Conservation (phyloP, 352 stramenopile species). For the Halophytophthora batemanensis region DNA sequence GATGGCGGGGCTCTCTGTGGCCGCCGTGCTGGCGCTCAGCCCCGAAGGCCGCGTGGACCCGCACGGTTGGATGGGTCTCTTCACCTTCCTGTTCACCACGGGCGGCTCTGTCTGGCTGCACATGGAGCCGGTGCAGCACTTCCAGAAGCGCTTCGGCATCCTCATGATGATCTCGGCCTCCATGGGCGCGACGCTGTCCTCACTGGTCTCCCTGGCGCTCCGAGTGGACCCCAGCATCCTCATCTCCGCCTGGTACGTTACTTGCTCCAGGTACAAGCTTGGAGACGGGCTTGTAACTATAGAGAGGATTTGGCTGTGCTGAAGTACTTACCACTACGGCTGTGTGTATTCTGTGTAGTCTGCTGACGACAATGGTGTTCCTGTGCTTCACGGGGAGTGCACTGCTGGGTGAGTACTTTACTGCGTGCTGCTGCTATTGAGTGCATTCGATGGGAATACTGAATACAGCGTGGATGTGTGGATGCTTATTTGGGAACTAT, state of each 20-base stretch:
- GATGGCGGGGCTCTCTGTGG: constrained; percentile 40
- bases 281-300: not conserved
- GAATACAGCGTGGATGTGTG: constrained; percentile 1
- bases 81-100: constrained; percentile 41
- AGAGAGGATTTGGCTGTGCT: constrained; percentile 2
- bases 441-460: not conserved
- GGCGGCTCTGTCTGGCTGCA: constrained; percentile 62
- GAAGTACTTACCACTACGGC: not conserved
- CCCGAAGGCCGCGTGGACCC: constrained; percentile 30
- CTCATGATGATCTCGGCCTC: constrained; percentile 64
- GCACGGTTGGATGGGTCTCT: constrained; percentile 35
- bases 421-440: constrained; percentile 1
- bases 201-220: constrained; percentile 73
- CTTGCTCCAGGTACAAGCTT: not conserved
- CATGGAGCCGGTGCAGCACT: constrained; percentile 50
- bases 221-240: constrained; percentile 74
- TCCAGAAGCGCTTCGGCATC: constrained; percentile 58
- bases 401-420: constrained; percentile 43
- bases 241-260: constrained; percentile 68
- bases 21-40: constrained; percentile 35
- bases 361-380: constrained; percentile 83
- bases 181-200: constrained; percentile 69
- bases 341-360: constrained; percentile 11
- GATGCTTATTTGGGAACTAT: constrained; percentile 3
- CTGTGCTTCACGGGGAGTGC: constrained; percentile 82